phyloP scores from a whole-genome alignment of 2,329 filamentous ascomycete genomes.

The Ceratocystis variospora region DNA sequence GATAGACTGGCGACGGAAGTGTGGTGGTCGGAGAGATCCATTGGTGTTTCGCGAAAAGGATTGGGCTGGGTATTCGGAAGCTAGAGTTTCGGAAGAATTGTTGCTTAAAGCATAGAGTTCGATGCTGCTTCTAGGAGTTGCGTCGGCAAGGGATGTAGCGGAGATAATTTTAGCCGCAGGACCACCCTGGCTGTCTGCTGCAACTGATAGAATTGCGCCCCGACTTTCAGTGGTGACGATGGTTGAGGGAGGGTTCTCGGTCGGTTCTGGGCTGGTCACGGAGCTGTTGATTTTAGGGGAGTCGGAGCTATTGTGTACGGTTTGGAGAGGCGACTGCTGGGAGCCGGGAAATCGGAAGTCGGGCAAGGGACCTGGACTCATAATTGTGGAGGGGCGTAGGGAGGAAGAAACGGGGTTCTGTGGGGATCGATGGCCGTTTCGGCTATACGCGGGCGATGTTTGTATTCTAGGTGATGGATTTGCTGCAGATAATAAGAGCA shows the following conservation, averaged over 20 bases:
- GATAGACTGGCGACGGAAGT: conserved; percentile 36
- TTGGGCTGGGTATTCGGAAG: conserved; percentile 69
- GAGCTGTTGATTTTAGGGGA: conserved; percentile 28
- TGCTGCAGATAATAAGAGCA: conserved; percentile 22
- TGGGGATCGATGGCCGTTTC: conserved; percentile 23
- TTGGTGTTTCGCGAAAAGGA: conserved; percentile 21
- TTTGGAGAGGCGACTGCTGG: conserved; percentile 29
- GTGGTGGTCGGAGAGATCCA: conserved; percentile 28
- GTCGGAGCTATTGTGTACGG: conserved; percentile 24
- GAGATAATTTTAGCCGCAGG: conserved; percentile 59
- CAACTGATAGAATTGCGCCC: conserved; percentile 1
- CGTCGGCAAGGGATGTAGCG: conserved; percentile 37
- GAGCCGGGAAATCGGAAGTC: conserved; percentile 45
- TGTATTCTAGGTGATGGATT: conserved; percentile 33
- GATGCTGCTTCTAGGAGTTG: conserved; percentile 77
- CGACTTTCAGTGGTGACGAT: neutral
- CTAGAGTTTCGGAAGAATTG: conserved; percentile 82
- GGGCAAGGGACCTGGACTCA: conserved; percentile 31
- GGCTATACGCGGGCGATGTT: conserved; percentile 39
- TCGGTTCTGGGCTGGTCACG: conserved; percentile 18
- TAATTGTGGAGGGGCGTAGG: conserved; percentile 28
- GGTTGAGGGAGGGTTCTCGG: neutral
- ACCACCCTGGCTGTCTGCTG: conserved; percentile 41
- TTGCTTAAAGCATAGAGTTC: conserved; percentile 95
- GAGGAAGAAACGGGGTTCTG: conserved; percentile 22